phyloP scores from a whole-genome alignment of 331 rosid species.

The Erythrophleum ivorense region DNA sequence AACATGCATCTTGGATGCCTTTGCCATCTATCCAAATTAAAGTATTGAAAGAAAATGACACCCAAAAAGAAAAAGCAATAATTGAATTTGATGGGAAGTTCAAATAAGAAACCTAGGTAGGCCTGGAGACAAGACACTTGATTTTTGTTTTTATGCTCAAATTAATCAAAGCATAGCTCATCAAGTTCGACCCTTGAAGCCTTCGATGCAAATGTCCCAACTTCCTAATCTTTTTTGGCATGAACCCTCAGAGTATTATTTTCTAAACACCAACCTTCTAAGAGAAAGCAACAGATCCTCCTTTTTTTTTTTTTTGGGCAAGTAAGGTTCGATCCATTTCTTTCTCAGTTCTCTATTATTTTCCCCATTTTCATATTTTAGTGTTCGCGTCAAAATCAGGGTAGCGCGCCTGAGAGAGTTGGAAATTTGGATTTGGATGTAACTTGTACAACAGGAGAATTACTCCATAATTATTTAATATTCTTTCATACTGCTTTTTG shows the following conservation, averaged over 20 bases:
- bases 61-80: background rate
- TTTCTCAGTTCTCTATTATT: background rate
- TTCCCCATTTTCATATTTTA: background rate
- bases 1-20: background rate
- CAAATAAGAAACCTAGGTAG: background rate
- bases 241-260: background rate
- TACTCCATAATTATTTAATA: background rate
- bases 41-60: background rate
- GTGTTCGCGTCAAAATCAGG: background rate
- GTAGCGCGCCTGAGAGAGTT: background rate
- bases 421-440: background rate
- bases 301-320: background rate
- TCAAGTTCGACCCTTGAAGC: background rate
- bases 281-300: slow-evolving; percentile 10
- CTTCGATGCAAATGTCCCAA: slow-evolving; percentile 1
- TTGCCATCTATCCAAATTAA: background rate
- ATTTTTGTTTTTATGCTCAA: background rate
- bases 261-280: slow-evolving; percentile 3
- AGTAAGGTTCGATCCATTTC: too few relatives aligned
- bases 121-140: background rate
- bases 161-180: background rate
- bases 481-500: background rate
- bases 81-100: background rate
- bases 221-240: background rate
- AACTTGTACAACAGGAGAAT: background rate